Evolutionary conservation across 2,329 filamentous ascomycete genomes (phyloP).

Genomic region (Venturia effusa): DNA sequence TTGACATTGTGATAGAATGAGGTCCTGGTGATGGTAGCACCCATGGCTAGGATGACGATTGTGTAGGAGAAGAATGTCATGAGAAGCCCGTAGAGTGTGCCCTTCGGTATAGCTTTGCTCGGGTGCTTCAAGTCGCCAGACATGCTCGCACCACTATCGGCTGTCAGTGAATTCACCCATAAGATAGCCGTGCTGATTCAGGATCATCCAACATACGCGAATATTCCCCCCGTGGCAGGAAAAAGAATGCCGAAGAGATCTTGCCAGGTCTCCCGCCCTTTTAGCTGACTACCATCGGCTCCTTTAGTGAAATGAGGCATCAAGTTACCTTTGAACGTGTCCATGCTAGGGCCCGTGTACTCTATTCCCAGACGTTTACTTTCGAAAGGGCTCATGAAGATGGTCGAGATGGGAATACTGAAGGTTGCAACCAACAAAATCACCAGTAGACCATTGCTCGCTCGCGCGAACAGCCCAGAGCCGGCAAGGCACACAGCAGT

Average conservation of each 20-base stretch:
- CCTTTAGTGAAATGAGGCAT: slow-evolving; percentile 55
- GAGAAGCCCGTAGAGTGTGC: slow-evolving; percentile 67
- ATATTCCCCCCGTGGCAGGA: slow-evolving; percentile 54
- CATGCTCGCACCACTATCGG: slow-evolving; percentile 65
- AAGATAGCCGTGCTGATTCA: not conserved
- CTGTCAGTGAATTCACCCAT: not conserved
- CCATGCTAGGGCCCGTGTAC: slow-evolving; percentile 65
- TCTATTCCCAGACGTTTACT: slow-evolving; percentile 52
- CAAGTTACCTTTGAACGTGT: slow-evolving; percentile 64
- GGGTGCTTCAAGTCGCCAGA: slow-evolving; percentile 76
- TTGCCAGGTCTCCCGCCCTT: slow-evolving; percentile 60
- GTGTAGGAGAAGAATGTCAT: slow-evolving; percentile 69
- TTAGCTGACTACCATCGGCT: slow-evolving; percentile 49
- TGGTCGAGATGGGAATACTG: slow-evolving; percentile 71
- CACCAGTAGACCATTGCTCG: slow-evolving; percentile 64
- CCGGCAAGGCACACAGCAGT: slow-evolving; percentile 69
- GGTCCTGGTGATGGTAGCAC: slow-evolving; percentile 59
- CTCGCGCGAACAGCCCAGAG: slow-evolving; percentile 67
- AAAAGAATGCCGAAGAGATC: slow-evolving; percentile 81
- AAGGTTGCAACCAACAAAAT: slow-evolving; percentile 63
- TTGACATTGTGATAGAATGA: slow-evolving; percentile 68
- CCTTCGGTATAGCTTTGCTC: slow-evolving; percentile 72
- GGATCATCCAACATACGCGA: slow-evolving; percentile 33
- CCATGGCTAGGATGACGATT: slow-evolving; percentile 67
- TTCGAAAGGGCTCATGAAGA: slow-evolving; percentile 57